phyloP scores from a whole-genome alignment of 2,329 filamentous ascomycete genomes.

The Calonectria pteridis region DNA sequence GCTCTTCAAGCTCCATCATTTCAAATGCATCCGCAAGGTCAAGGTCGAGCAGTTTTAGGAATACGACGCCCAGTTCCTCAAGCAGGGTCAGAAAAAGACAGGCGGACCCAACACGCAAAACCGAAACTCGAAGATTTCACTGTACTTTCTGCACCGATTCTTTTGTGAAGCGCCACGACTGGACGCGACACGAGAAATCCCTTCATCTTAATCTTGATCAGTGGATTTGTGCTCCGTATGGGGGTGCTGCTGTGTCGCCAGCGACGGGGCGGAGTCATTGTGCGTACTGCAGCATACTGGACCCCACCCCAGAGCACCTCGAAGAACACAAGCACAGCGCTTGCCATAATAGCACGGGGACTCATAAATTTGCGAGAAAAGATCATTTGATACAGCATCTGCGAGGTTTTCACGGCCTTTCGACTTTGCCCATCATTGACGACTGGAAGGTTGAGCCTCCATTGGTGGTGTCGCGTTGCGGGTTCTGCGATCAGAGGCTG shows the following conservation, averaged over 20 bases:
- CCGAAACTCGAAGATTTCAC: slow-evolving; percentile 45
- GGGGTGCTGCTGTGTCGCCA: slow-evolving; percentile 49
- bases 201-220: slow-evolving; percentile 59
- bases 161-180: slow-evolving; percentile 59
- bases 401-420: slow-evolving; percentile 31
- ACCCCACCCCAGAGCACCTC: slow-evolving; percentile 49
- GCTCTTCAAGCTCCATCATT: neutral
- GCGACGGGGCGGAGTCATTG: slow-evolving; percentile 44
- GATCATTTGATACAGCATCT: slow-evolving; percentile 59
- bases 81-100: slow-evolving; percentile 29
- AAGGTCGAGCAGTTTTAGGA: neutral
- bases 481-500: slow-evolving; percentile 39
- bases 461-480: slow-evolving; percentile 38
- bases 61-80: neutral
- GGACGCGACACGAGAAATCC: slow-evolving; percentile 63
- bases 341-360: slow-evolving; percentile 61
- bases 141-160: slow-evolving; percentile 61
- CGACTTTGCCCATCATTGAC: slow-evolving; percentile 56
- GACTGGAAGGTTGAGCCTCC: slow-evolving; percentile 37
- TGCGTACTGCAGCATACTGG: slow-evolving; percentile 51
- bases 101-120: neutral
- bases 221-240: slow-evolving; percentile 58
- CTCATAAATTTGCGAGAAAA: slow-evolving; percentile 52
- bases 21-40: neutral
- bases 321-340: slow-evolving; percentile 52